Evolutionary conservation across 441 rosid genomes (phyloP), one percentile per base, ranked within the genome.

Genomic region (Pelargonium cotyledonis): DNA sequence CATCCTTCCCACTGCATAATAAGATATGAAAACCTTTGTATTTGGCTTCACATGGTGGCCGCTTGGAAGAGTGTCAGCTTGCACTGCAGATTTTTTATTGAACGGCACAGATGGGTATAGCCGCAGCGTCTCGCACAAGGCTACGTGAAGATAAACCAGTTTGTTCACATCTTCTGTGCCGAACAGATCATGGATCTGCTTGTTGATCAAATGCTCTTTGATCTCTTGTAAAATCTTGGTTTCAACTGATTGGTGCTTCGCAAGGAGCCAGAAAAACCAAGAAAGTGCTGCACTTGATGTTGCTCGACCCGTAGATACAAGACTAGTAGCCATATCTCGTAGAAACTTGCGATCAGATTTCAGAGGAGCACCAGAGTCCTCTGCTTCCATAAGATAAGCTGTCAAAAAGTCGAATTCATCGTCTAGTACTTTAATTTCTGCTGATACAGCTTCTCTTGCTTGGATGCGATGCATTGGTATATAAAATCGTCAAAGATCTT

Each of bases 91-190:
- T 64, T 74, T 82, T 75, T 67, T 78, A 0, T 75, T 69, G 62
- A 75, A 65, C 0, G 83, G 81, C 14, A 80, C 80, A 3, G 83
- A 77, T 65, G 85, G 85, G 60, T 77, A 82, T 14, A 49, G 55
- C 11, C 55, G 15, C 55, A 49, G 11, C 4, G 55, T 49, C 16
- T 49, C 55, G 55, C 1, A 77, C 70, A 26, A 81, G 67, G 63
- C 76, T 0, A 72, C 83, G 2, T 77, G 83, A 2, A 82, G 58
- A 70, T 77, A 82, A 67, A 73, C 74, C 16, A 82, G 64, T 38
- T 72, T 73, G 29, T 73, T 69, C 51, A 12, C 63, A 15, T 47
- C 55, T 12, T 66, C 18, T 38, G 26, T 8, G 49, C 18, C 11
- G 10, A 16, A 11, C 6, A 55, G n/a, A n/a, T n/a, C 9, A 1